Evolutionary conservation across 441 rosid species (phyloP).

Genomic region (Melastoma candidum): DNA sequence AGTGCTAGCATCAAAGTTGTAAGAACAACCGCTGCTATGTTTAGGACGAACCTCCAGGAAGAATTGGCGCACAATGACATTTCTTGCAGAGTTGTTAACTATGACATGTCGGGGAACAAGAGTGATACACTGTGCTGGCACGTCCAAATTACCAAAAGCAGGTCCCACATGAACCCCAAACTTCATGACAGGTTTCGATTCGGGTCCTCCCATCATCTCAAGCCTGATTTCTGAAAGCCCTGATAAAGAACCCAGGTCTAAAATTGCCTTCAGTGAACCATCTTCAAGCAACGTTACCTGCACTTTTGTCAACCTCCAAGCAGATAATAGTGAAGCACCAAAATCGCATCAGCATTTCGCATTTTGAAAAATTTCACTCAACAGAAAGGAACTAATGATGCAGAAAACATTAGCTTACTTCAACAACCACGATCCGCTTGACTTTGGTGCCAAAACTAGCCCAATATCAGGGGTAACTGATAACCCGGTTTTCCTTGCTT

Average conservation of each 20-base stretch:
- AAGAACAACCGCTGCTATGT: slow-evolving; percentile 4
- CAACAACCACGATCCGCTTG: slow-evolving; percentile 64
- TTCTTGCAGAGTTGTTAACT: slow-evolving; percentile 61
- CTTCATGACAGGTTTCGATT: slow-evolving; percentile 46
- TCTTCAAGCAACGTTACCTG: slow-evolving; percentile 46
- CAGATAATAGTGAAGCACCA: neutral
- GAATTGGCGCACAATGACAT: slow-evolving; percentile 64
- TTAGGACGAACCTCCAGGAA: slow-evolving; percentile 60
- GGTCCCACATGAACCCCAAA: slow-evolving; percentile 75
- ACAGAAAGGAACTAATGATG: slow-evolving; percentile 5
- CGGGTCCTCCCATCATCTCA: slow-evolving; percentile 47
- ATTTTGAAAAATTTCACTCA: slow-evolving; percentile 15
- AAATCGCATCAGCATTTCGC: neutral
- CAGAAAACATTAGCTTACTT: slow-evolving; percentile 36
- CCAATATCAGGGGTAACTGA: slow-evolving; percentile 62
- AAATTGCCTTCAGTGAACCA: slow-evolving; percentile 42
- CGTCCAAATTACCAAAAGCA: slow-evolving; percentile 32
- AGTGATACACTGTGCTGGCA: slow-evolving; percentile 61
- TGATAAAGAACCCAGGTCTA: slow-evolving; percentile 84
- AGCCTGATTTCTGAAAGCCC: slow-evolving; percentile 81
- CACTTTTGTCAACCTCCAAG: slow-evolving; percentile 61
- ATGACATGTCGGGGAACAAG: slow-evolving; percentile 74
- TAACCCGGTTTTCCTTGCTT: slow-evolving; percentile 36
- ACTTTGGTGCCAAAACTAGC: slow-evolving; percentile 56
- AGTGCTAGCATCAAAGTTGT: slow-evolving; percentile 10